A percentile compares a stretch with the other conserved stretches of the same genome.
These are phyloP conservation scores for Pythium aphanidermatum DNA, from an alignment of 352 stramenopile genomes.

Conservation along the genomic window DNA sequence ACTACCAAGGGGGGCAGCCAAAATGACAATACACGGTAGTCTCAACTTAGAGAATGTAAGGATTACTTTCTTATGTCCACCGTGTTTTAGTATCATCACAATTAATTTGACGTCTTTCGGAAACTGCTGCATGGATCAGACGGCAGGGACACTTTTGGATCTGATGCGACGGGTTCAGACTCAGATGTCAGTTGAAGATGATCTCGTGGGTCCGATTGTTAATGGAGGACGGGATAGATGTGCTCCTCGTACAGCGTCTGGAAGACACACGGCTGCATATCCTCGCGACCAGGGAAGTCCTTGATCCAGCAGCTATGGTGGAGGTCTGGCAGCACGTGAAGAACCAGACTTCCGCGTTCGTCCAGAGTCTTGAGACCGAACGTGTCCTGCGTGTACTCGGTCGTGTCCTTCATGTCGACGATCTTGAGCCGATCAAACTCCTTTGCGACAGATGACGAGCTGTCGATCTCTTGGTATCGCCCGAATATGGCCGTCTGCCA, in stretches of 20 bases:
- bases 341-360: conserved; percentile 18
- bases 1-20: too few species aligned
- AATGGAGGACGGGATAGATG: conserved; percentile 9
- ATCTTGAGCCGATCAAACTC: conserved; percentile 29
- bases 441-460: conserved; percentile 17
- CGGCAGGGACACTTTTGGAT: too few species aligned
- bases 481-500: conserved; percentile 30
- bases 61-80: too few species aligned
- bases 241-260: conserved; percentile 30
- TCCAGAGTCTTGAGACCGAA: conserved; percentile 34
- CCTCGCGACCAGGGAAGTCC: conserved; percentile 5
- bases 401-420: conserved; percentile 28
- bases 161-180: too few species aligned
- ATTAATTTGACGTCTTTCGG: too few species aligned
- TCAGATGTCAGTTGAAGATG: too few species aligned
- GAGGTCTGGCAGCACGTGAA: conserved; percentile 23
- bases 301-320: conserved; percentile 28
- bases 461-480: conserved; percentile 28
- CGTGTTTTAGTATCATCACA: too few species aligned
- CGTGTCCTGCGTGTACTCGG: conserved; percentile 31
- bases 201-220: too few species aligned
- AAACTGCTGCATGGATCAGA: too few species aligned
- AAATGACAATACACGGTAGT: too few species aligned
- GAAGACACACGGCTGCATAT: conserved; percentile 23
- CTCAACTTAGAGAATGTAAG: too few species aligned